These are phyloP conservation scores for Lecanicillium sp. DNA, from an alignment of 2,329 filamentous ascomycete genomes.

Conservation along the genomic window DNA sequence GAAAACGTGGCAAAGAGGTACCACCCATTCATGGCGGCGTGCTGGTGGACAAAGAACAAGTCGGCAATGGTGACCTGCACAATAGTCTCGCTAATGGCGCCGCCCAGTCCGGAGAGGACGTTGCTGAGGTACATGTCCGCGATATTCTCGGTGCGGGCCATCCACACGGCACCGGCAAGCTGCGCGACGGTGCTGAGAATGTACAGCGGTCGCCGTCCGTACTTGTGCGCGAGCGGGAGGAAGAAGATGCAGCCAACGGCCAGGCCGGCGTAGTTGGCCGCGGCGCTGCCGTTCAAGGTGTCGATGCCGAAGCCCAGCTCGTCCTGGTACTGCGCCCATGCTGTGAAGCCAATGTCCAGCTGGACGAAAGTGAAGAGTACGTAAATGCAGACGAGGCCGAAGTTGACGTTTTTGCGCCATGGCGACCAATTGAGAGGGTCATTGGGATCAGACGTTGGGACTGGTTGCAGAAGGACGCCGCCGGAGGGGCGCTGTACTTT, in stretches of 20 bases:
- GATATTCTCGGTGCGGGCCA: slow-evolving; percentile 29
- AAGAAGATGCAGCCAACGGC: slow-evolving; percentile 33
- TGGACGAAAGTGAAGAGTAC: slow-evolving; percentile 1
- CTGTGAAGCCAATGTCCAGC: slow-evolving; percentile 1
- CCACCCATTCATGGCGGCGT: slow-evolving; percentile 37
- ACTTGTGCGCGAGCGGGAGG: slow-evolving; percentile 38
- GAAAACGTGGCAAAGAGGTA: slow-evolving; percentile 18
- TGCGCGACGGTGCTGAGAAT: slow-evolving; percentile 30
- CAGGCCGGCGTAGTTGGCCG: slow-evolving; percentile 31
- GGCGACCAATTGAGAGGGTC: slow-evolving; percentile 9
- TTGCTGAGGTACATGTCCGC: slow-evolving; percentile 35
- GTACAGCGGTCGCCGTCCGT: slow-evolving; percentile 36
- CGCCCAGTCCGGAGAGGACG: slow-evolving; percentile 32
- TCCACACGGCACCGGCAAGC: slow-evolving; percentile 27
- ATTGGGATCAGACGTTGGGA: slow-evolving; percentile 9
- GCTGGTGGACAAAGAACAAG: slow-evolving; percentile 40
- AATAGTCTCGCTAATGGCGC: slow-evolving; percentile 33
- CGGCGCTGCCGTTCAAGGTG: slow-evolving; percentile 36
- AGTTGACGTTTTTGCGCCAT: slow-evolving; percentile 1
- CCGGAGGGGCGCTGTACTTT: background rate
- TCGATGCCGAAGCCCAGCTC: slow-evolving; percentile 34
- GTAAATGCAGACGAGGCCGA: slow-evolving; percentile 3
- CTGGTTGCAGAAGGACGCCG: slow-evolving; percentile 8
- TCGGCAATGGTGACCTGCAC: slow-evolving; percentile 40
- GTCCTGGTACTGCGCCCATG: slow-evolving; percentile 31